These are phyloP conservation scores for Pythium pyrilobum DNA, from an alignment of 352 stramenopile genomes.

Conservation along the genomic window DNA sequence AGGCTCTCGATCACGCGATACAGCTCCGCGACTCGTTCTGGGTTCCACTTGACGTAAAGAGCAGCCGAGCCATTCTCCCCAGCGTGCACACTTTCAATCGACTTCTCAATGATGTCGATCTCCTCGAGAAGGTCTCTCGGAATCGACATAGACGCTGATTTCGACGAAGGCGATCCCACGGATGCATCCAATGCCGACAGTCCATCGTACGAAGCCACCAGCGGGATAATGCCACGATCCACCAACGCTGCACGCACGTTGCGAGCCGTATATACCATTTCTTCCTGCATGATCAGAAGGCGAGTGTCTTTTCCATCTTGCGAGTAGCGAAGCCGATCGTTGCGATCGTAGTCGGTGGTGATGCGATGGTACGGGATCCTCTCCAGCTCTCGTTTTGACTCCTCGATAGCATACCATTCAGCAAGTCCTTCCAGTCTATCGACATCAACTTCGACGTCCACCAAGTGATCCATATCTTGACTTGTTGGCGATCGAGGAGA, in stretches of 20 bases:
- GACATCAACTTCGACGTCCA: conserved; percentile 27
- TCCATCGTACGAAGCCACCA: conserved; percentile 17
- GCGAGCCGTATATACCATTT: conserved; percentile 45
- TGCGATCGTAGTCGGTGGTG: conserved; percentile 43
- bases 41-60: conserved; percentile 38
- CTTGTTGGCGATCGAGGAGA: conserved; percentile 6
- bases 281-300: conserved; percentile 52
- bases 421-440: conserved; percentile 49
- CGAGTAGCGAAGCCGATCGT: conserved; percentile 43
- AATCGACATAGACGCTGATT: conserved; percentile 14
- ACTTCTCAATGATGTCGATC: conserved; percentile 45
- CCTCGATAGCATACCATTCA: conserved; percentile 74
- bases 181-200: neutral
- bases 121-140: conserved; percentile 50
- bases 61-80: conserved; percentile 1
- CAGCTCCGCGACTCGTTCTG: conserved; percentile 66
- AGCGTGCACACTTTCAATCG: conserved; percentile 33
- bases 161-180: neutral
- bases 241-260: conserved; percentile 61
- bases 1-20: conserved; percentile 53
- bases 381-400: conserved; percentile 59
- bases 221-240: conserved; percentile 63
- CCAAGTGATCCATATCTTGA: neutral
- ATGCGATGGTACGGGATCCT: conserved; percentile 62
- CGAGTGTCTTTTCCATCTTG: conserved; percentile 52